These are phyloP conservation scores for Pseudonectria foliicola DNA, from an alignment of 2,329 filamentous ascomycete species.

Conservation along the genomic window DNA sequence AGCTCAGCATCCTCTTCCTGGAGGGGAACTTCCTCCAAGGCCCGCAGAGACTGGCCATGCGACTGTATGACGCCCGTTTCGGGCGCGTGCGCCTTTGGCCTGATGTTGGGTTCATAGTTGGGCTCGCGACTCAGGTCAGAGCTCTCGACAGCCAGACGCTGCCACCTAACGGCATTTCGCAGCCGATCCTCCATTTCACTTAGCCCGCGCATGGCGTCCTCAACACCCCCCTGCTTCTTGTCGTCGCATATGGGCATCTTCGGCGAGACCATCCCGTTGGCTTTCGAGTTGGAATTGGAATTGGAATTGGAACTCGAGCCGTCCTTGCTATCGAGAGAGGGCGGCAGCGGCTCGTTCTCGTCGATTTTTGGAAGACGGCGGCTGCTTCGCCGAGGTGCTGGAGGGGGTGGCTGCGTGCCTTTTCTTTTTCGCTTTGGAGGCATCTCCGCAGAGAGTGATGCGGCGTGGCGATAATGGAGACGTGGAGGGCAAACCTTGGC, in stretches of 20 bases:
- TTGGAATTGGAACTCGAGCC: too few species aligned
- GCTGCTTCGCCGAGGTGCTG: background rate
- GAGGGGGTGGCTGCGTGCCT: constrained; percentile 13
- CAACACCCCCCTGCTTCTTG: constrained; percentile 21
- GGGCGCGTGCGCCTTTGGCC: constrained; percentile 6
- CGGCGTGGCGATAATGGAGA: constrained; percentile 1
- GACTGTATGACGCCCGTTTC: constrained; percentile 1
- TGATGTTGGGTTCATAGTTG: constrained; percentile 1
- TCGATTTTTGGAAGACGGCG: background rate
- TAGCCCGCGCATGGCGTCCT: constrained; percentile 37
- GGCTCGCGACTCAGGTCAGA: constrained; percentile 23
- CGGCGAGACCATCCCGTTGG: background rate
- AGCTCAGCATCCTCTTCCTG: constrained; percentile 17
- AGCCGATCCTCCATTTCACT: constrained; percentile 43
- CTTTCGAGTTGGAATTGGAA: background rate
- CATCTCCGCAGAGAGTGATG: constrained; percentile 22
- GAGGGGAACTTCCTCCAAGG: constrained; percentile 13
- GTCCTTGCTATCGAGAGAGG: too few species aligned
- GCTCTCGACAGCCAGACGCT: constrained; percentile 40
- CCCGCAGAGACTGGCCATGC: constrained; percentile 3
- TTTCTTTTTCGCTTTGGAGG: constrained; percentile 32
- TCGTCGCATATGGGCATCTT: constrained; percentile 5
- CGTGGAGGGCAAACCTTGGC: background rate
- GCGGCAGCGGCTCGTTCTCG: too few species aligned
- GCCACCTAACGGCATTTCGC: constrained; percentile 34